Percentiles rank a stretch among this genome's conserved stretches.
Conservation (phyloP, 1,284 basidiomycete species). For the Polyporus tsugae region DNA sequence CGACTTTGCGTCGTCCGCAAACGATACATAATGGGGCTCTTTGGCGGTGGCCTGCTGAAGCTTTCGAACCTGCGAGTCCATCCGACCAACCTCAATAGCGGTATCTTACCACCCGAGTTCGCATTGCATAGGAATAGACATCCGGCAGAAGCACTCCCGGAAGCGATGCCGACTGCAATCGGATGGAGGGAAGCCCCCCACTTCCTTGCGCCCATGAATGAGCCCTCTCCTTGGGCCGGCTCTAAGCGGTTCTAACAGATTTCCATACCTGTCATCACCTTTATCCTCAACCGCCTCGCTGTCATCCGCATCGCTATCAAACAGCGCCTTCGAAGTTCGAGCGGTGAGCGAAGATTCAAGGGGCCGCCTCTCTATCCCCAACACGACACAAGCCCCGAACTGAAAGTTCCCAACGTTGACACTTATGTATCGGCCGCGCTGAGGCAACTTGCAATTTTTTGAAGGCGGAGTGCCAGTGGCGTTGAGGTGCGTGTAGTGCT, state of each 20-base stretch:
- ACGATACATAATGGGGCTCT: too few relatives aligned
- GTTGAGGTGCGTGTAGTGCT: background rate
- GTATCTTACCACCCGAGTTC: background rate
- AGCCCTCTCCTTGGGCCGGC: background rate
- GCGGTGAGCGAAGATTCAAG: slow-evolving; percentile 2
- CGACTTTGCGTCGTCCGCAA: background rate
- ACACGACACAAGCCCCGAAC: background rate
- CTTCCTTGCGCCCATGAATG: background rate
- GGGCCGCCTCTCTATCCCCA: slow-evolving; percentile 4
- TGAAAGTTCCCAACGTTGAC: background rate
- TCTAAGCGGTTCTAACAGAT: background rate
- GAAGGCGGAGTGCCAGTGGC: background rate
- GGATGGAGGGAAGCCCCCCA: background rate
- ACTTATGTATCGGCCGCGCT: background rate
- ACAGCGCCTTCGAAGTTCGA: background rate
- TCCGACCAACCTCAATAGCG: background rate
- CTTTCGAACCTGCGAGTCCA: background rate
- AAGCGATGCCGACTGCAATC: background rate
- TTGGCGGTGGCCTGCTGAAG: background rate
- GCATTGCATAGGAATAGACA: background rate
- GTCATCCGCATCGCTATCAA: background rate
- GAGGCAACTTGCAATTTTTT: background rate
- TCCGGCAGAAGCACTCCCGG: background rate
- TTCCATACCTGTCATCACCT: slow-evolving; percentile 4
- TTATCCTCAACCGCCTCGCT: background rate